Evolutionary conservation across 768 basidiomycete species (phyloP).

Genomic region (Lyophyllum semitale): DNA sequence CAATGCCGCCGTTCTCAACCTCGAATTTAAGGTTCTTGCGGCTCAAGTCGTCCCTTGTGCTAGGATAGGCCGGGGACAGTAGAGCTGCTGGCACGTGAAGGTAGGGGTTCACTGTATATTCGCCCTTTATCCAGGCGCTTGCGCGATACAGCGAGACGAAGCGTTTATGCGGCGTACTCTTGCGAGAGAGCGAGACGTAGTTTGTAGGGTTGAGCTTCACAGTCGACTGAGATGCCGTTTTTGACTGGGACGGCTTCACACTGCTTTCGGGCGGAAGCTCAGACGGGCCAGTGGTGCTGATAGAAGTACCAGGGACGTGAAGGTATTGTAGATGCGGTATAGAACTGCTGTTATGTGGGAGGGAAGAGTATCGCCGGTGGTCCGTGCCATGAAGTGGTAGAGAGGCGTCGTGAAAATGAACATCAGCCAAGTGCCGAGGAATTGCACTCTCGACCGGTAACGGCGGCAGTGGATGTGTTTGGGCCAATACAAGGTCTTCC

Average conservation of each 20-base stretch:
- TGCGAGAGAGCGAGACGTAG: conserved; percentile 33
- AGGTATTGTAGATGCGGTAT: conserved; percentile 7
- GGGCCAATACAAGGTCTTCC: conserved; percentile 5
- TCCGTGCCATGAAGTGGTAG: background rate
- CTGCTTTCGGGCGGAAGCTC: background rate
- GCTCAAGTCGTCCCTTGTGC: conserved; percentile 18
- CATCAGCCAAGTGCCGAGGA: background rate
- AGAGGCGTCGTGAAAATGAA: background rate
- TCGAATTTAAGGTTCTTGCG: conserved; percentile 42
- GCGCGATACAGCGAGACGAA: conserved; percentile 16
- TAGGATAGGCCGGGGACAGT: conserved; percentile 28
- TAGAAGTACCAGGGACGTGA: conserved; percentile 10
- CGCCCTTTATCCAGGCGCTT: conserved; percentile 32
- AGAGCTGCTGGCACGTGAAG: conserved; percentile 38
- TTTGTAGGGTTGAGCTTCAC: conserved; percentile 26
- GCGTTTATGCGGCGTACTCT: conserved; percentile 22
- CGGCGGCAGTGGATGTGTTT: background rate
- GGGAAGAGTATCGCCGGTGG: conserved; percentile 5
- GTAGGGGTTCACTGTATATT: conserved; percentile 42
- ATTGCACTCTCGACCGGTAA: background rate
- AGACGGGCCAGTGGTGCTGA: conserved; percentile 2
- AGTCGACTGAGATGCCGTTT: background rate
- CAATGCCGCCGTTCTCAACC: conserved; percentile 41
- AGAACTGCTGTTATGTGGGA: conserved; percentile 5
- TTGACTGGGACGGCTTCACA: background rate